A percentile compares a stretch with the other conserved stretches of the same genome.
phyloP scores from a whole-genome alignment of 225 moss, liverwort and hornwort species.

The Marchantia paleacea region DNA sequence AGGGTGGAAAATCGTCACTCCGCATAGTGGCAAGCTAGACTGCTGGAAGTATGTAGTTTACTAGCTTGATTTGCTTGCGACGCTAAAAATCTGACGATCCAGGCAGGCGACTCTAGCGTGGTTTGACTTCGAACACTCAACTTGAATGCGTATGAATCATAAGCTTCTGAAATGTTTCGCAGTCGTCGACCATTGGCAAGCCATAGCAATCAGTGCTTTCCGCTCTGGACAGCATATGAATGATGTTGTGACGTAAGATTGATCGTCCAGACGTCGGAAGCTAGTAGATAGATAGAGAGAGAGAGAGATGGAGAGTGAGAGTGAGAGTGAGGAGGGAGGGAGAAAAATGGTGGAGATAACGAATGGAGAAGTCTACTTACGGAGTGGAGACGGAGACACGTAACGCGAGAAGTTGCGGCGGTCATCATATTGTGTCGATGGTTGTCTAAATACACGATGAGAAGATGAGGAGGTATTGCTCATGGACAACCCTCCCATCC shows the following conservation, averaged over 20 bases:
- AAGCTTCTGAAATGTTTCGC: constrained; percentile 11
- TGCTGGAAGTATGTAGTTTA: not conserved
- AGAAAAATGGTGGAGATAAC: not conserved
- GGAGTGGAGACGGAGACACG: constrained; percentile 37
- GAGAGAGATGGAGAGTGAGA: not conserved
- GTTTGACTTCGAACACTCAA: constrained; percentile 4
- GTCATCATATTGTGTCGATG: constrained; percentile 38
- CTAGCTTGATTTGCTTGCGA: constrained; percentile 4
- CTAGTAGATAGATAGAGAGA: too few species aligned
- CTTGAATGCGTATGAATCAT: constrained; percentile 5
- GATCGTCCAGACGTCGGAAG: not conserved
- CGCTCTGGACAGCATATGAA: constrained; percentile 4
- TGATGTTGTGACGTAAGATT: constrained; percentile 8
- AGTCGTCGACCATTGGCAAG: not conserved
- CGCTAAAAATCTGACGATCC: not conserved
- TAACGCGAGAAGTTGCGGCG: constrained; percentile 36
- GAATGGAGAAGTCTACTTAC: constrained; percentile 29
- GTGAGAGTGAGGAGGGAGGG: too few species aligned
- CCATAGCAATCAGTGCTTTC: constrained; percentile 9
- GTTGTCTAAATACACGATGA: not conserved
- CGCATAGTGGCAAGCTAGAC: not conserved
- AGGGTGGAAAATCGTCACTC: not conserved
- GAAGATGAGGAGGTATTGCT: constrained; percentile 16
- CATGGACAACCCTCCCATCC: constrained; percentile 31
- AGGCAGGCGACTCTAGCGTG: constrained; percentile 6